Conservation (phyloP, 2,329 filamentous ascomycete species). For the Fusarium burgessii region DNA sequence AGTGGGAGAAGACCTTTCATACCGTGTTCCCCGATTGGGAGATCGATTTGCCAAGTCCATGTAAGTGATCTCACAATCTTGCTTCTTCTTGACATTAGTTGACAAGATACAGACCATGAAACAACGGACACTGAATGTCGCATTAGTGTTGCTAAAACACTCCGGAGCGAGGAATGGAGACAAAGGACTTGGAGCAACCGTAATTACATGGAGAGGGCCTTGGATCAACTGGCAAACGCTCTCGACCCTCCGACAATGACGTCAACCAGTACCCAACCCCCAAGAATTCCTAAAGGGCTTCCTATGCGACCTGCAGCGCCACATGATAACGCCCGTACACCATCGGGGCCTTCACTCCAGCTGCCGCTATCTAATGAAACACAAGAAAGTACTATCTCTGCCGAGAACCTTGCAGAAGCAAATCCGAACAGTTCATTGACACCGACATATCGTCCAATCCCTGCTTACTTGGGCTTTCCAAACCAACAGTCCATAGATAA, state of each 20-base stretch:
- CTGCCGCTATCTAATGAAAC: rapidly evolving
- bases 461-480: neutral
- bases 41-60: neutral
- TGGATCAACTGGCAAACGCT: neutral
- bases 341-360: rapidly evolving
- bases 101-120: neutral
- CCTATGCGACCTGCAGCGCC: rapidly evolving
- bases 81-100: neutral
- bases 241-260: neutral
- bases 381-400: rapidly evolving
- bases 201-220: neutral
- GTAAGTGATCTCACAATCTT: neutral
- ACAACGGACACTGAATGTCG: neutral
- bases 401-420: neutral
- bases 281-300: rapidly evolving
- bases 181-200: neutral
- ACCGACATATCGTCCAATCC: neutral
- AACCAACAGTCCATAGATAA: neutral
- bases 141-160: neutral
- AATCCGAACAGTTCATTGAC: neutral
- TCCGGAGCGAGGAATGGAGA: neutral
- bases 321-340: rapidly evolving
- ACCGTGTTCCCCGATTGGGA: neutral
- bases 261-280: neutral
- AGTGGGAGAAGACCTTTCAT: neutral